Evolutionary conservation across 164 flowering plant genomes (phyloP).

Genomic region (Piper longum): DNA sequence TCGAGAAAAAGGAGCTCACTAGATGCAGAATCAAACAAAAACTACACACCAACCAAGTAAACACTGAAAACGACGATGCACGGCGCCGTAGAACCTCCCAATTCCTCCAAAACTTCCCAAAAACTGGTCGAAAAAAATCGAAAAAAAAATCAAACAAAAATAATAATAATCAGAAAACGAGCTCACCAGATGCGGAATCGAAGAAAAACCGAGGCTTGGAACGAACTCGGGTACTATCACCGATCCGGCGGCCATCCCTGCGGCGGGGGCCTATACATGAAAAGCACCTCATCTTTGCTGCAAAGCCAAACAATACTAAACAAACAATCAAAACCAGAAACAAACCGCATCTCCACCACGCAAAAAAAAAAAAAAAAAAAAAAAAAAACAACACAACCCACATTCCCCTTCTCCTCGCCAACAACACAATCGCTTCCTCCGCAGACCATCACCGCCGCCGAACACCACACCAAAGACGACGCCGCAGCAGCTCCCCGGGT

Average conservation of each 20-base stretch:
- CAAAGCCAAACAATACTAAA: not conserved
- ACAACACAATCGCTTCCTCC: too few species aligned
- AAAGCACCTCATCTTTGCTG: conserved; percentile 18
- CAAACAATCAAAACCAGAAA: not conserved
- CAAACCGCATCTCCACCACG: not conserved
- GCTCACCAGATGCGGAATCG: conserved; percentile 5
- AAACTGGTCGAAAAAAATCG: not conserved
- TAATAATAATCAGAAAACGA: not conserved
- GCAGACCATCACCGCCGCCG: too few species aligned
- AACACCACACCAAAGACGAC: too few species aligned
- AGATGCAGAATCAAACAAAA: too few species aligned
- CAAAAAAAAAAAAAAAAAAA: too few species aligned
- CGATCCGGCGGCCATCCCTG: conserved; percentile 12
- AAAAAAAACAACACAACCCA: too few species aligned
- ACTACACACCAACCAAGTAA: too few species aligned
- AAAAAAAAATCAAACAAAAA: not conserved
- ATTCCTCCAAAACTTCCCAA: not conserved
- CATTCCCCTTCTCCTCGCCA: too few species aligned
- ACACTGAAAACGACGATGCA: not conserved
- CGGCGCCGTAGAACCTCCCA: too few species aligned
- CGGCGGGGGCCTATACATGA: conserved; percentile 14
- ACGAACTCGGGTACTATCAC: conserved; percentile 8
- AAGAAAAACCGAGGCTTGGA: conserved; percentile 7
- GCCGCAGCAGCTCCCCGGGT: not conserved
- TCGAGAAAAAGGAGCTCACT: too few species aligned